These are phyloP conservation scores for Talaromyces sp. DNA, from an alignment of 2,329 filamentous ascomycete species.

Conservation along the genomic window DNA sequence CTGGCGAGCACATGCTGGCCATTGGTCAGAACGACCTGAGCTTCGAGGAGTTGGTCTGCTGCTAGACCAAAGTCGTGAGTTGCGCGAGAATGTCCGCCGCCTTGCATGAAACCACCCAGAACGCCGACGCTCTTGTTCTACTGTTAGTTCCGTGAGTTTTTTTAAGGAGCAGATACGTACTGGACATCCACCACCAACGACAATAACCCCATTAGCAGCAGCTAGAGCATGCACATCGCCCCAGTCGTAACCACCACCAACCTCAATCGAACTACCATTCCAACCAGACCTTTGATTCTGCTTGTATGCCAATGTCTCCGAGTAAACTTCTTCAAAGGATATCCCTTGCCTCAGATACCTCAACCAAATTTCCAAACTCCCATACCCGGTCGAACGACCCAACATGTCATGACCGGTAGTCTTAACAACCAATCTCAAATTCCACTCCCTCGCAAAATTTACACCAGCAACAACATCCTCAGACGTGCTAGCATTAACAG, in stretches of 20 bases:
- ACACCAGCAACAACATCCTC: constrained; percentile 3
- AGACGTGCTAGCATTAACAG: neutral
- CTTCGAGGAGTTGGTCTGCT: constrained; percentile 55
- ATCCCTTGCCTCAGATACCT: neutral
- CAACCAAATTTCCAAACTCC: constrained; percentile 6
- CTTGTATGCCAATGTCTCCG: neutral
- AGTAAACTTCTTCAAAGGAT: neutral
- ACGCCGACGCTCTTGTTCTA: constrained; percentile 51
- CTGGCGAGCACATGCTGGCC: constrained; percentile 47
- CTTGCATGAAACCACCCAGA: constrained; percentile 57
- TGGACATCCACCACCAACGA: constrained; percentile 49
- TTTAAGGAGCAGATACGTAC: neutral
- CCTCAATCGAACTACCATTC: neutral
- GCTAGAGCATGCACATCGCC: constrained; percentile 23
- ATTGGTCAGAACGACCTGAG: constrained; percentile 50
- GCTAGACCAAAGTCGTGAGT: constrained; percentile 50
- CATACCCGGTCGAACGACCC: constrained; percentile 7
- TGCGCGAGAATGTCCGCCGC: constrained; percentile 55
- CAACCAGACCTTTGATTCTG: neutral
- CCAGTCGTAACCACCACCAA: neutral
- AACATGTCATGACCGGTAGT: constrained; percentile 14
- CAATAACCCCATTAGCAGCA: constrained; percentile 42
- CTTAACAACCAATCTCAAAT: constrained; percentile 13
- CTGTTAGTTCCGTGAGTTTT: neutral
- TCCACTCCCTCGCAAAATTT: constrained; percentile 12